Evolutionary conservation across 495 filamentous ascomycete genomes (phyloP).

Genomic region (Lepraria neglecta): DNA sequence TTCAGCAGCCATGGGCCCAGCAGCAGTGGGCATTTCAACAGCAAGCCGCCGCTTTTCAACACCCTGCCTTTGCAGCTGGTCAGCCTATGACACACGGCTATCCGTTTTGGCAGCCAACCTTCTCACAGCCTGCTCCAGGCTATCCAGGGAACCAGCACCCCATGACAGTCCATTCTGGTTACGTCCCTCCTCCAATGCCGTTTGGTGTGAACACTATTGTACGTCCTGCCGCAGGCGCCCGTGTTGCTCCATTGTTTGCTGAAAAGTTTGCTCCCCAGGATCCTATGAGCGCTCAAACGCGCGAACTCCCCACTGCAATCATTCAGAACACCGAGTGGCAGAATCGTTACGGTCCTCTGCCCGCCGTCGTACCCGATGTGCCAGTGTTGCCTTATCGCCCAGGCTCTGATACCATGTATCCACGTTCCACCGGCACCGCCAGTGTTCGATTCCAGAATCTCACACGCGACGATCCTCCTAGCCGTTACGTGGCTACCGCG

Average conservation of each 20-base stretch:
- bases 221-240: slow-evolving; percentile 20
- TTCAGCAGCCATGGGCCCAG: slow-evolving; percentile 5
- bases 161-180: neutral
- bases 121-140: neutral
- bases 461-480: slow-evolving; percentile 19
- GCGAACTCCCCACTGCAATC: neutral
- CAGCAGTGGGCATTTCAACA: neutral
- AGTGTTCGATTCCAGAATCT: slow-evolving; percentile 24
- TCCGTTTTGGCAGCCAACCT: neutral
- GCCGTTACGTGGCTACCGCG: slow-evolving; percentile 1
- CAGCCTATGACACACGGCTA: slow-evolving; percentile 11
- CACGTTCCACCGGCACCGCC: slow-evolving; percentile 10
- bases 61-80: neutral
- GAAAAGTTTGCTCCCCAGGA: slow-evolving; percentile 1
- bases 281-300: slow-evolving; percentile 5
- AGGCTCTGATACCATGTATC: slow-evolving; percentile 28
- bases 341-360: slow-evolving; percentile 16
- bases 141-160: slow-evolving; percentile 1
- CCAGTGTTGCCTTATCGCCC: slow-evolving; percentile 23
- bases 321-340: slow-evolving; percentile 18
- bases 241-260: slow-evolving; percentile 19
- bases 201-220: neutral
- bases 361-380: slow-evolving; percentile 12
- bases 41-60: neutral
- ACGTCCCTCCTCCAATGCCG: slow-evolving; percentile 13